These are phyloP conservation scores for Aspergillus unguis DNA, from an alignment of 2,329 filamentous ascomycete genomes.

Conservation along the genomic window DNA sequence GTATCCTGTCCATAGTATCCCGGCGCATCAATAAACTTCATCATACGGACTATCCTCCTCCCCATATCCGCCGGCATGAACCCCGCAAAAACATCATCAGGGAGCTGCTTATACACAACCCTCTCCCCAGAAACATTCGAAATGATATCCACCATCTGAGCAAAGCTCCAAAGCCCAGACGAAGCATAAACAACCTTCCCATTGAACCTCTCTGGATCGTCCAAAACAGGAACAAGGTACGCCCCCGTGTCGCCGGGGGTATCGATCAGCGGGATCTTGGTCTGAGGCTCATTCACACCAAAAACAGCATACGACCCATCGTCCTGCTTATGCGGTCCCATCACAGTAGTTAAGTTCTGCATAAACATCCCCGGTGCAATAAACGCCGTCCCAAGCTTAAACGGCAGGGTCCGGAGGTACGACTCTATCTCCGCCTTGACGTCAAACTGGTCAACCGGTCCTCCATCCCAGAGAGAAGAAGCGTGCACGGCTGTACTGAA, in stretches of 20 bases:
- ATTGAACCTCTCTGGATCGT: slow-evolving; percentile 33
- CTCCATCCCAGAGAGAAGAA: slow-evolving; percentile 30
- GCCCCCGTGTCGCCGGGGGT: slow-evolving; percentile 37
- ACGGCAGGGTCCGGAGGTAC: slow-evolving; percentile 50
- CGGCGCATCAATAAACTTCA: slow-evolving; percentile 30
- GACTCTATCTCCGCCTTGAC: slow-evolving; percentile 54
- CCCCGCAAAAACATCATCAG: slow-evolving; percentile 22
- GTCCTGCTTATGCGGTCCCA: slow-evolving; percentile 21
- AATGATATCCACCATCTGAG: slow-evolving; percentile 33
- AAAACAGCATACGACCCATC: slow-evolving; percentile 29
- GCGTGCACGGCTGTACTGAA: slow-evolving; percentile 25
- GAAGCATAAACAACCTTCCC: slow-evolving; percentile 38
- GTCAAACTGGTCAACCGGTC: slow-evolving; percentile 49
- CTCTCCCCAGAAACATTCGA: slow-evolving; percentile 36
- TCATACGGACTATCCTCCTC: slow-evolving; percentile 21
- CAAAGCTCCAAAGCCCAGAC: slow-evolving; percentile 28
- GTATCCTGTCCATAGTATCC: slow-evolving; percentile 38
- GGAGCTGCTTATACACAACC: slow-evolving; percentile 30
- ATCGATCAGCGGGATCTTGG: slow-evolving; percentile 33
- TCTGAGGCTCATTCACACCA: slow-evolving; percentile 17
- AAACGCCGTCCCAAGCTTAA: slow-evolving; percentile 48
- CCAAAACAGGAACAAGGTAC: slow-evolving; percentile 37
- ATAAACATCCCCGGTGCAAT: slow-evolving; percentile 56
- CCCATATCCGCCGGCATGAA: slow-evolving; percentile 17
- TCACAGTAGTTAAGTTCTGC: slow-evolving; percentile 43